Conservation (phyloP, 2,329 filamentous ascomycete species). For the Colletotrichum spinosum region DNA sequence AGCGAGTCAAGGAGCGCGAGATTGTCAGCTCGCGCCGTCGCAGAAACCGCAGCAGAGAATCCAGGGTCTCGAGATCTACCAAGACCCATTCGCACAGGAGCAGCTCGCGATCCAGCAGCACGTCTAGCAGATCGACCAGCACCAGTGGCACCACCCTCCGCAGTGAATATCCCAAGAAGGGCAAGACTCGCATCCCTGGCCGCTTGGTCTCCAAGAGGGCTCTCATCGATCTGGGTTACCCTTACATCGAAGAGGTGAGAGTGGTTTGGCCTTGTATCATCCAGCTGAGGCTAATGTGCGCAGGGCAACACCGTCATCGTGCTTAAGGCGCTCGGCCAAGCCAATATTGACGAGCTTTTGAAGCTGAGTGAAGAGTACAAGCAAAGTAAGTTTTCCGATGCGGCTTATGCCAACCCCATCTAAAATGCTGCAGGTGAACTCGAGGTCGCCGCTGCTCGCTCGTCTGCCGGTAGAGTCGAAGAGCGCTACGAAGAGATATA, state of each 20-base stretch:
- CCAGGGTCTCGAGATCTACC: conserved; percentile 54
- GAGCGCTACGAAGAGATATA: conserved; percentile 60
- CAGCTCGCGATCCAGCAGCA: conserved; percentile 57
- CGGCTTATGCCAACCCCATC: conserved; percentile 17
- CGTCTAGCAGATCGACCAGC: conserved; percentile 55
- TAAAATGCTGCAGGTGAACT: conserved; percentile 50
- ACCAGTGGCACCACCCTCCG: conserved; percentile 63
- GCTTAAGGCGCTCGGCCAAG: conserved; percentile 85
- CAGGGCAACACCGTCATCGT: conserved; percentile 86
- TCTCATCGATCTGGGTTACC: conserved; percentile 86
- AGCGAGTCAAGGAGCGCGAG: conserved; percentile 72
- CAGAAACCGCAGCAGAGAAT: conserved; percentile 55
- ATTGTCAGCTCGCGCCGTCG: conserved; percentile 62
- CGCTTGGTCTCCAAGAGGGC: conserved; percentile 84
- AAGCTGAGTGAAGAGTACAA: conserved; percentile 83
- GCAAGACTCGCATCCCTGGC: conserved; percentile 89
- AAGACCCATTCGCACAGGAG: conserved; percentile 50
- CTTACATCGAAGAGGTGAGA: conserved; percentile 85
- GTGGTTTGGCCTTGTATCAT: neutral
- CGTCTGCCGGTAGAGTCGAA: conserved; percentile 60
- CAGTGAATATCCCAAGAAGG: conserved; percentile 80
- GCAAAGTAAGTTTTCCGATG: conserved; percentile 55
- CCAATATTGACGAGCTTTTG: conserved; percentile 92
- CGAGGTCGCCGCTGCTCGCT: conserved; percentile 58
- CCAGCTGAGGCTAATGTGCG: conserved; percentile 22